Base-by-base conservation (phyloP, 306 rosid species). In the Psophocarpus tetragonolobus region DNA sequence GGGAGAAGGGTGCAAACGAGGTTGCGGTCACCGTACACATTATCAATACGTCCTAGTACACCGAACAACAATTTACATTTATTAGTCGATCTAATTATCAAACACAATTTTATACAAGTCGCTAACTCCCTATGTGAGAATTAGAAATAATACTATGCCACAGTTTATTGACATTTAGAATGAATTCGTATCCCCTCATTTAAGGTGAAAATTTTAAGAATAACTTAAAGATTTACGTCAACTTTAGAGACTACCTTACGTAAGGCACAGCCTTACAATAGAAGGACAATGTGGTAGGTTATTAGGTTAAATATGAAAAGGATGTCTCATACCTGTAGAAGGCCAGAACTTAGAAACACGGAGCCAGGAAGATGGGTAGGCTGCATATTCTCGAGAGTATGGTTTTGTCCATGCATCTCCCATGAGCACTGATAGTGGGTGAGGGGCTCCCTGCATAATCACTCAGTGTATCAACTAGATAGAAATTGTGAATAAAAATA, bases 1-100 rank as follows among this genome's bases (percentile, higher is more conserved):
- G 93, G 92, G 27, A 61, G 91, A 77, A 96, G 99, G 68, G 99
- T 92, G 93, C 97, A 92, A 80, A 92, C 20, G 50, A 96, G 97
- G 96, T 92, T 90, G 76, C 99, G 97, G 92, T 96, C 99, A 4
- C 99, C 99, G 12, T 96, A 96, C 79, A 96, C 99, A 60, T 82
- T 84, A 47, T 79, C 82, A 20, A 84, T 81, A 63, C 87, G 87
- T 57, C 87, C 87, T 84, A 87, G 81, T 63, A 53, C 13, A 77
- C 35, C 62, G 18, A 61, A 57, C 56, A 81, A 63, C 36, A 17
- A 27, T 56, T 64, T 60, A 18, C 6, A 21, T 47, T 64, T 24
- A 33, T 63, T 39, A 63, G 64, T 71, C 74, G 10, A 69, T 32
- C 20, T 8, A 65, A 33, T 48, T 41, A 17, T 45, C 71, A 84